Evolutionary conservation across 495 filamentous ascomycete genomes (phyloP), one percentile per base, ranked within the genome.

Genomic region (Daldinia childiae): DNA sequence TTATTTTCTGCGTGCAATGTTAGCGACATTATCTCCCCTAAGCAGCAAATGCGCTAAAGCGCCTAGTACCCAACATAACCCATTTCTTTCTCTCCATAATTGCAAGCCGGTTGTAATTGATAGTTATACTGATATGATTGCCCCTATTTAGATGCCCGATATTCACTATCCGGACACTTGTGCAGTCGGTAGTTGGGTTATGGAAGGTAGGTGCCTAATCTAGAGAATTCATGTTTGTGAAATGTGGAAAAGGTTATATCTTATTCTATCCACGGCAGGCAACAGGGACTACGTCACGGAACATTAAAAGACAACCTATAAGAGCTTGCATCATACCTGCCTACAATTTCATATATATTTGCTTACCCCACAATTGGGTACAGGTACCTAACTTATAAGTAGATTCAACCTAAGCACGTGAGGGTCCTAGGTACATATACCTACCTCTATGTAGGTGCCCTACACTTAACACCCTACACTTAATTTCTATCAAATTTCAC

Each of bases 1-100:
- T 94, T 92, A 71, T 82, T 82, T 59, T 83, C 82, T 78, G 58
- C 17, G 3, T 48, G 9, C 8, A 48, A 21, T 4, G 9, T 48
- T 48, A 48, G 43, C 4, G 19, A 12, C 17, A 14, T 21, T 48
- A 5, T 14, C 19, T 48, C 17, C 17, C 9, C 43, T 12, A 48
- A 48, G 4, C 3, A 24, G 19, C 19, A 12, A 48, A 24, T 48
- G 9, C 21, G 8, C 8, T 24, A 12, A 12, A 48, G 19, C 6
- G 43, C 8, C 19, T 4, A 24, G 17, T 48, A 48, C 43, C 43
- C 21, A 48, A 24, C 1, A 48, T 9, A 21, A 48, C 43, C 43
- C 43, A 48, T 3, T 7, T 48, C 17, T 48, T 48, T 9, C 3
- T 5, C 43, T 9, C 19, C 43, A 48, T 48, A 21, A 48, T 48